These are phyloP conservation scores for Verticillium klebahnii DNA, from an alignment of 2,329 filamentous ascomycete genomes.

Conservation along the genomic window DNA sequence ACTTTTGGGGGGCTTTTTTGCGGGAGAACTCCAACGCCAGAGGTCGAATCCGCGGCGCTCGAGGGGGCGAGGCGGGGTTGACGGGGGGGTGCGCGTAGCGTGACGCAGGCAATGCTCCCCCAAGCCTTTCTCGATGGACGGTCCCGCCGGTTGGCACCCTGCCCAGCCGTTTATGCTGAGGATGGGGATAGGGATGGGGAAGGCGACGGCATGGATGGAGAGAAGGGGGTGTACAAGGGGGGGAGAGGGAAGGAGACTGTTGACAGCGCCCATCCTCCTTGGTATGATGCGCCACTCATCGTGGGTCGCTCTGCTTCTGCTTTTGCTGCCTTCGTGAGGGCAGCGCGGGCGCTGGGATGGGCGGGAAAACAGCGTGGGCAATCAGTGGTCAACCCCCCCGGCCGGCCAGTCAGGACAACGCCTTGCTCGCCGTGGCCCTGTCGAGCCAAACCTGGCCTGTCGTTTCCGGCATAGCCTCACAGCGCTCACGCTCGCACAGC, in stretches of 20 bases:
- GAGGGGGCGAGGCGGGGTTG: not conserved
- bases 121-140: not conserved
- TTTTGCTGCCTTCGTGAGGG: not conserved
- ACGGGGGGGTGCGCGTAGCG: not conserved
- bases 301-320: not conserved
- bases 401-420: not conserved
- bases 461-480: not conserved
- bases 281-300: not conserved
- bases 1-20: conserved; percentile 1
- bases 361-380: not conserved
- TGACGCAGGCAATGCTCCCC: not conserved
- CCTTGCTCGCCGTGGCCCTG: not conserved
- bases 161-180: not conserved
- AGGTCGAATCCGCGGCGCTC: not conserved
- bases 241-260: not conserved
- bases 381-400: not conserved
- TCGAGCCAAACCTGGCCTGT: not conserved
- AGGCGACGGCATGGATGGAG: not conserved
- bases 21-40: not conserved
- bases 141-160: not conserved
- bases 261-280: not conserved
- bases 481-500: too few species aligned
- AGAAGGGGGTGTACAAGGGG: not conserved
- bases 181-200: not conserved
- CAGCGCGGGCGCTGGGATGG: not conserved